phyloP scores from a whole-genome alignment of 2,329 filamentous ascomycete genomes.

The Colletotrichum sublineola region DNA sequence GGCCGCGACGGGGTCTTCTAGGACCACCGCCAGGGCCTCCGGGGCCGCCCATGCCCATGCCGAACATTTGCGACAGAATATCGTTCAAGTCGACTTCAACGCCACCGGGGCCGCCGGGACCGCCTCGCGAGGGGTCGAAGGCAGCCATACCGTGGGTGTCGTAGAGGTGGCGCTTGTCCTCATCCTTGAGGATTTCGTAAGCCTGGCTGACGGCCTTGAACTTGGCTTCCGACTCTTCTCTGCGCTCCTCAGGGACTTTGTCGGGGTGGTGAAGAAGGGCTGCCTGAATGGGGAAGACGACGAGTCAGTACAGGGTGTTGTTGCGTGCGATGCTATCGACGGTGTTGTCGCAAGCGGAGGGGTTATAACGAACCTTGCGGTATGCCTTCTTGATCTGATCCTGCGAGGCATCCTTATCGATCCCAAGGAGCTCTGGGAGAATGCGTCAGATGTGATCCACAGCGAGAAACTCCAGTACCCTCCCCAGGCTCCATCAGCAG shows the following conservation, averaged over 20 bases:
- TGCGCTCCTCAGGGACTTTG: conserved; percentile 89
- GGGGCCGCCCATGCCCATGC: conserved; percentile 71
- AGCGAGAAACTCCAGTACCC: conserved; percentile 24
- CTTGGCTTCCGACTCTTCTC: conserved; percentile 86
- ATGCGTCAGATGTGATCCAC: conserved; percentile 44
- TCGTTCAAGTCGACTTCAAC: conserved; percentile 90
- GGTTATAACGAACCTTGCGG: conserved; percentile 76
- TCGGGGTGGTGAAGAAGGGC: conserved; percentile 93
- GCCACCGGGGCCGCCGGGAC: conserved; percentile 69
- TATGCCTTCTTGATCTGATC: conserved; percentile 96
- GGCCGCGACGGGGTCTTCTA: conserved; percentile 76
- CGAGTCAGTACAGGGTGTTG: conserved; percentile 39
- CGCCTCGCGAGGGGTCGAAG: conserved; percentile 81
- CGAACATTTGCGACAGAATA: conserved; percentile 93
- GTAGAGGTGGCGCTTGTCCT: conserved; percentile 92
- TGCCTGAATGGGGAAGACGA: conserved; percentile 65
- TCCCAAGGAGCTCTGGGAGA: conserved; percentile 79
- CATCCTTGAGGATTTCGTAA: conserved; percentile 97
- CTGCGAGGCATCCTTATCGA: conserved; percentile 78
- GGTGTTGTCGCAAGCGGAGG: not conserved
- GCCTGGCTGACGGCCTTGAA: conserved; percentile 96
- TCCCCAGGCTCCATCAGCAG: conserved; percentile 32
- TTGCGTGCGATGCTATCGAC: conserved; percentile 44
- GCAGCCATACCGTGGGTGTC: conserved; percentile 96
- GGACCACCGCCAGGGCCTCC: conserved; percentile 65